Conservation (phyloP, 306 rosid species). For the Canavalia ensiformis region DNA sequence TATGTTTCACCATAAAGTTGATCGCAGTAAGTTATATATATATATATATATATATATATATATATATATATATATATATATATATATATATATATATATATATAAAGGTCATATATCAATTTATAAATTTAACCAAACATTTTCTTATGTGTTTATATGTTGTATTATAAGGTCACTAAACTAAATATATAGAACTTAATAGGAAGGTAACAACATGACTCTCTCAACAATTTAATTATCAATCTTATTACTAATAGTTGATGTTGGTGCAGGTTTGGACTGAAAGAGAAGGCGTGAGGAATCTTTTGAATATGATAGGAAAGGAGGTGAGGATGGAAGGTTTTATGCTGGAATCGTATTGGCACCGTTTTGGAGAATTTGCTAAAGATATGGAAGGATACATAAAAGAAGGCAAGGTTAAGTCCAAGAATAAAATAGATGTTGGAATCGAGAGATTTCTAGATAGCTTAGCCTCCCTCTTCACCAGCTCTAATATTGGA, state of each 20-base stretch:
- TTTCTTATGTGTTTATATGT: no score
- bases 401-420: constrained; percentile 62
- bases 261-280: constrained; percentile 63
- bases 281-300: constrained; percentile 70
- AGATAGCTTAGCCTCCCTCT: constrained; percentile 61
- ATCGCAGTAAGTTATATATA: no score
- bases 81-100: no score
- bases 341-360: constrained; percentile 57
- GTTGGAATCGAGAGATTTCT: constrained; percentile 59
- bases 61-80: no score
- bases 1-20: no score
- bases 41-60: no score
- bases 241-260: background rate
- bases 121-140: no score
- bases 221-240: background rate
- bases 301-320: constrained; percentile 71
- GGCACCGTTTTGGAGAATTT: constrained; percentile 68
- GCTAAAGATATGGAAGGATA: constrained; percentile 63
- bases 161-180: no score
- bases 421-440: constrained; percentile 57
- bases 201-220: background rate
- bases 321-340: constrained; percentile 75
- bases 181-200: no score
- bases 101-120: no score
- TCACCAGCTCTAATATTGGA: constrained; percentile 66